Base-by-base conservation (phyloP, 208 protist genomes). In the Crithidia bombi region DNA sequence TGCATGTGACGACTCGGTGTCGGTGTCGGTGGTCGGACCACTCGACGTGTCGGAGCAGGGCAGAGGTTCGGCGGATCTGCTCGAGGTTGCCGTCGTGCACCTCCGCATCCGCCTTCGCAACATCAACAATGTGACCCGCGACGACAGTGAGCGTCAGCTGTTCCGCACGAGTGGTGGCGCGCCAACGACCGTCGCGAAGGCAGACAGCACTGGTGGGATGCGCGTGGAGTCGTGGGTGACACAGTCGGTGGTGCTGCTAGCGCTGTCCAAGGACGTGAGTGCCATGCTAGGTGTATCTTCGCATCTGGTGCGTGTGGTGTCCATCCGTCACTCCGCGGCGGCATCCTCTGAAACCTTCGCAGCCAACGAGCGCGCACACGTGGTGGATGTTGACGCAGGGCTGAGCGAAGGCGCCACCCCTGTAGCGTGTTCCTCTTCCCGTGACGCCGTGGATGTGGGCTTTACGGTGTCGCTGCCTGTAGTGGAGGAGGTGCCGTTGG, bases 241-340 rank as follows among this genome's bases (percentile, higher is more conserved):
- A 6, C 54, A 68, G 23, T 9, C 73, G 7, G 32, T 52, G 4
- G 14, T 64, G 11, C 57, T 71, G 2, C 50, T 72, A 39, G 64
- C 62, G 1, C 39, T 78, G 35, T 25, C 39, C 2, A 68, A 67
- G 46, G 65, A 72, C 52, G 26, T 78, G 2, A 43, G 59, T 12
- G 57, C 59, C 0, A 49, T 72, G 15, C 59, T 78, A 7, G 73
- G 65, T 36, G 23, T 78, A 7, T 72, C 73, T 6, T 2, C 41
- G 21, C 51, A 63, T 30, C 58, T 64, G 57, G 41, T 71, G 21
- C 44, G 57, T 33, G 50, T 72, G 14, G 56, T 62, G 11, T 64
- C 46, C 11, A 30, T 67, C 19, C 44, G 46, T 1, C 61, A 56
- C 23, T 21, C 26, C 5, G 56, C 39, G 1, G 32, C 33, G 6